A percentile compares a stretch with the other conserved stretches of the same genome.
Conservation (phyloP, 768 basidiomycete genomes). For the Pulveroboletus sp. region DNA sequence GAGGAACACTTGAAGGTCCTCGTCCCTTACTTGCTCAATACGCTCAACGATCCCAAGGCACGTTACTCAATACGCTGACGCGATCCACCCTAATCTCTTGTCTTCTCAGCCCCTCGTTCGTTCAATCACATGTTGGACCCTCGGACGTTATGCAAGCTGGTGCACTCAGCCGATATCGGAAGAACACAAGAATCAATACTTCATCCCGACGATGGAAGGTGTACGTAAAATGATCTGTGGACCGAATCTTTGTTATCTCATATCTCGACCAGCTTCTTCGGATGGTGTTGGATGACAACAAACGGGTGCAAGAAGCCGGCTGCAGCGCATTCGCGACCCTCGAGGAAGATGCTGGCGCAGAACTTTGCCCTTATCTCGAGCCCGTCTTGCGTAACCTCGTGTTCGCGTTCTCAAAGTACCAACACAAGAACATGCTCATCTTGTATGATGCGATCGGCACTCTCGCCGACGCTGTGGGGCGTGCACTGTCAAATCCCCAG, state of each 20-base stretch:
- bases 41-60: conserved; percentile 89
- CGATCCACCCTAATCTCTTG: conserved; percentile 1
- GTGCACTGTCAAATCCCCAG: conserved; percentile 76
- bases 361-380: conserved; percentile 90
- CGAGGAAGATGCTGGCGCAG: conserved; percentile 92
- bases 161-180: conserved; percentile 80
- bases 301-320: conserved; percentile 98
- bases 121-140: conserved; percentile 98
- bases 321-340: conserved; percentile 98
- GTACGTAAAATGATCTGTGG: conserved; percentile 46
- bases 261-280: conserved; percentile 69
- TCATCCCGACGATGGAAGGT: conserved; percentile 98
- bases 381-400: conserved; percentile 94
- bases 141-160: conserved; percentile 99
- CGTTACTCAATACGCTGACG: conserved; percentile 10
- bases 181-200: conserved; percentile 86
- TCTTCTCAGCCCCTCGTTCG: conserved; percentile 80
- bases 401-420: conserved; percentile 95
- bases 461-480: conserved; percentile 91
- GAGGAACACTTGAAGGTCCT: conserved; percentile 93
- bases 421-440: conserved; percentile 98
- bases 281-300: conserved; percentile 97
- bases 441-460: conserved; percentile 99
- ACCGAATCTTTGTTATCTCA: not conserved
- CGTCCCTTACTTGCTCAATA: conserved; percentile 88